Evolutionary conservation across 2,329 filamentous ascomycete species (phyloP).

Genomic region (Colletotrichum sp.): DNA sequence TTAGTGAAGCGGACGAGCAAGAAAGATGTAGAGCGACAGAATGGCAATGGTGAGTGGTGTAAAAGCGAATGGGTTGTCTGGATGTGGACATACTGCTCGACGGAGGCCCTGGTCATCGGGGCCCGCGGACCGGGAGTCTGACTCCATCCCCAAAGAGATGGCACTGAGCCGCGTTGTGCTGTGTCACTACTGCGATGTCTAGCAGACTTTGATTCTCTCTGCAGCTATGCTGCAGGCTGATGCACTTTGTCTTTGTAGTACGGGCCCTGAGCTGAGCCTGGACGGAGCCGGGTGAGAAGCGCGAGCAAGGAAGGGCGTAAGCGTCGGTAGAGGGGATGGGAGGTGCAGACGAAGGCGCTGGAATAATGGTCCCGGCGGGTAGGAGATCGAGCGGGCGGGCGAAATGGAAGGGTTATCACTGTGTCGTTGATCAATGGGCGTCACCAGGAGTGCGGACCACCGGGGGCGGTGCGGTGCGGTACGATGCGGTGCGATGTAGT

Average conservation of each 20-base stretch:
- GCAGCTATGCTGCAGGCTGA: background rate
- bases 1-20: background rate
- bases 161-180: background rate
- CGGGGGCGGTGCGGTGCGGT: background rate
- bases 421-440: background rate
- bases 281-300: background rate
- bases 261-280: background rate
- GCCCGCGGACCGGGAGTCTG: constrained; percentile 20
- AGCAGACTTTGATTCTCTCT: background rate
- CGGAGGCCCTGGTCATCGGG: constrained; percentile 38
- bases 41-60: background rate
- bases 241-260: background rate
- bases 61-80: background rate
- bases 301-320: background rate
- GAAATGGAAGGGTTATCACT: background rate
- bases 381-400: background rate
- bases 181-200: background rate
- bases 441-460: background rate
- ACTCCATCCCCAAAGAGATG: constrained; percentile 1
- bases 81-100: constrained; percentile 38
- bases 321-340: background rate
- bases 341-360: background rate
- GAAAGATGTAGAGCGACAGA: background rate
- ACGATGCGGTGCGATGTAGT: background rate
- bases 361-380: background rate